Evolutionary conservation across 257 asterid species (phyloP), one percentile per base, ranked within the genome.

Genomic region (Hygrophila difformis): DNA sequence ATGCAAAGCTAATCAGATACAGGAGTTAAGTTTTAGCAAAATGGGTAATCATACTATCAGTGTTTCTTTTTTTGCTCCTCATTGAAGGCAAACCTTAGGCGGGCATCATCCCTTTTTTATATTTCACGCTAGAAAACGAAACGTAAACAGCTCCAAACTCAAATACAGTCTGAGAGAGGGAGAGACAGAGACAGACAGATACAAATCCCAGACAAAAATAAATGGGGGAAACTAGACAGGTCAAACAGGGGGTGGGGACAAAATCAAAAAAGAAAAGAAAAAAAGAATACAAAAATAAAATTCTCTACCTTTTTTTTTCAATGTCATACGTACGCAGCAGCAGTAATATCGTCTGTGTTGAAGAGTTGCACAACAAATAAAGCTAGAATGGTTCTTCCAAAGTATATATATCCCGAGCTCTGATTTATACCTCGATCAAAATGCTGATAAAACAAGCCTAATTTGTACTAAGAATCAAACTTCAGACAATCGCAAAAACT

Each of bases 341-440:
- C 48, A 50, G 38, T 5, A 58, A 65, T 66, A 69, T 67, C 57
- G 55, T 53, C 69, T 61, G 70, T 44, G 70, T 67, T 34, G 70
- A 66, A 70, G 59, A 65, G 77, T 55, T 62, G 74, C 81, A 61
- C 73, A 65, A 68, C 63, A 63, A 68, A 63, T 69, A 53, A 55
- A 63, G 59, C 79, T 67, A 62, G 71, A 69, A 54, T 52, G 72
- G 75, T 70, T 62, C 37, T 70, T 64, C 37, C 37, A 33, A 33
- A 5, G 37, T 33, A 67, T 79, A 65, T 73, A 67, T 79, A 65
- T 73, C 76, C 78, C 76, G 77, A 77, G 63, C 62, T 57, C 77
- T 74, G 74, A 77, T 77, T 56, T 74, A 72, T 80, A 65, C 63
- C 94, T 76, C 82, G 59, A 74, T 58, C 64, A 37, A 62, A 74